Percentiles rank a stretch among this genome's conserved stretches.
phyloP scores from a whole-genome alignment of 2,329 filamentous ascomycete species.

The Fonsecaea monophora region DNA sequence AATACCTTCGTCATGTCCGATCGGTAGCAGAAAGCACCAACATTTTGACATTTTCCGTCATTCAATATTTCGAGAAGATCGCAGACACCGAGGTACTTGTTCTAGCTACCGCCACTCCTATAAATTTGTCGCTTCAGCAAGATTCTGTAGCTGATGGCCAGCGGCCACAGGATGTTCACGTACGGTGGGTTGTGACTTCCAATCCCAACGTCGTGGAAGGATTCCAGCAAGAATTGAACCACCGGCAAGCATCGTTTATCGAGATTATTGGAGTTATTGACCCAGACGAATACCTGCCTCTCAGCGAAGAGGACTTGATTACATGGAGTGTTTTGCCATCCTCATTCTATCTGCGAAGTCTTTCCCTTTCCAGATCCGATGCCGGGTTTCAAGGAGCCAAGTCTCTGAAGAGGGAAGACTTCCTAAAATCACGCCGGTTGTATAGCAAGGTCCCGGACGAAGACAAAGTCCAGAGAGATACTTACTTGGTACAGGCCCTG shows the following conservation, averaged over 20 bases:
- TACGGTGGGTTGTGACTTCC: background rate
- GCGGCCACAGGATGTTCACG: background rate
- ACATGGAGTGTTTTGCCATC: background rate
- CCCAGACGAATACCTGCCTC: background rate
- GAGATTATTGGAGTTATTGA: background rate
- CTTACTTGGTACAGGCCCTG: background rate
- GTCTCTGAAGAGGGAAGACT: background rate
- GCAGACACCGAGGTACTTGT: conserved; percentile 3
- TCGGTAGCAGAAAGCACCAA: background rate
- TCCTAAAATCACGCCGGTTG: background rate
- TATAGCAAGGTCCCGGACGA: background rate
- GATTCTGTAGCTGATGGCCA: background rate
- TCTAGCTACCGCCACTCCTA: conserved; percentile 2
- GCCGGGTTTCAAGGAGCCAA: background rate
- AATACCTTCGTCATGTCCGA: background rate
- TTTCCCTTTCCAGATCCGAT: background rate
- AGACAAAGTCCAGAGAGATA: background rate
- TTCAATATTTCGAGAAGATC: background rate
- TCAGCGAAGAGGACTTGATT: background rate
- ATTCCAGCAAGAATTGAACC: background rate
- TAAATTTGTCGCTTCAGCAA: background rate
- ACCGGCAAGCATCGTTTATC: background rate
- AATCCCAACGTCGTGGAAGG: background rate
- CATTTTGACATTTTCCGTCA: background rate
- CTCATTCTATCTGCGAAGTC: background rate